phyloP scores from a whole-genome alignment of 2,329 filamentous ascomycete species.

The Nemania sp. region DNA sequence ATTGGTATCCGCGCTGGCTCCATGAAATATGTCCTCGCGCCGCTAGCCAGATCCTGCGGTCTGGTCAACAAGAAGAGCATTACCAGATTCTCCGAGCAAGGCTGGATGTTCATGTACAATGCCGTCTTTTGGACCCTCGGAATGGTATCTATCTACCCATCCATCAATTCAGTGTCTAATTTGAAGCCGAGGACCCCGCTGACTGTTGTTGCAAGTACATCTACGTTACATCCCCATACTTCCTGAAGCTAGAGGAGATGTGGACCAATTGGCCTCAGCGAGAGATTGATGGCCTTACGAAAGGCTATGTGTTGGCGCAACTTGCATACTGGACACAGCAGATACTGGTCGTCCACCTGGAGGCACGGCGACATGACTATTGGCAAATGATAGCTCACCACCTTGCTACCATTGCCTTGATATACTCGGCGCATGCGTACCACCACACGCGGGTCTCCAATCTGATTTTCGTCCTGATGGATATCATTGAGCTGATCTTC shows the following conservation, averaged over 20 bases:
- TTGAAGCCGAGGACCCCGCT: neutral
- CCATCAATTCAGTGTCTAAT: neutral
- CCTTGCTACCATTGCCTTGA: conserved; percentile 79
- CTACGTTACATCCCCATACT: conserved; percentile 76
- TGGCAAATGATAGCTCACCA: conserved; percentile 95
- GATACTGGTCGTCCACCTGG: conserved; percentile 89
- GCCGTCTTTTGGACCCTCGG: conserved; percentile 79
- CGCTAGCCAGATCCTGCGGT: conserved; percentile 71
- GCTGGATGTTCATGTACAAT: conserved; percentile 86
- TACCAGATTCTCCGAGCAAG: conserved; percentile 88
- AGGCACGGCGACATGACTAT: conserved; percentile 90
- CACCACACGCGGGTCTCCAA: conserved; percentile 85
- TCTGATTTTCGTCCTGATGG: conserved; percentile 87
- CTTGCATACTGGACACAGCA: conserved; percentile 93
- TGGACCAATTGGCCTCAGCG: conserved; percentile 85
- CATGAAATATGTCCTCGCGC: conserved; percentile 87
- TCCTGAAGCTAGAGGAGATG: conserved; percentile 72
- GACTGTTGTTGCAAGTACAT: conserved; percentile 64
- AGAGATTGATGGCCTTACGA: conserved; percentile 73
- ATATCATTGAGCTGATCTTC: conserved; percentile 84
- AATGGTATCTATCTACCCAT: conserved; percentile 60
- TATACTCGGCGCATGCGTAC: conserved; percentile 81
- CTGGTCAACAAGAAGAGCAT: conserved; percentile 74
- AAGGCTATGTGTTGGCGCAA: conserved; percentile 89
- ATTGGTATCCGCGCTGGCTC: conserved; percentile 79